Conservation (phyloP, 78 protist genomes). For the Emiliania huxleyi region DNA sequence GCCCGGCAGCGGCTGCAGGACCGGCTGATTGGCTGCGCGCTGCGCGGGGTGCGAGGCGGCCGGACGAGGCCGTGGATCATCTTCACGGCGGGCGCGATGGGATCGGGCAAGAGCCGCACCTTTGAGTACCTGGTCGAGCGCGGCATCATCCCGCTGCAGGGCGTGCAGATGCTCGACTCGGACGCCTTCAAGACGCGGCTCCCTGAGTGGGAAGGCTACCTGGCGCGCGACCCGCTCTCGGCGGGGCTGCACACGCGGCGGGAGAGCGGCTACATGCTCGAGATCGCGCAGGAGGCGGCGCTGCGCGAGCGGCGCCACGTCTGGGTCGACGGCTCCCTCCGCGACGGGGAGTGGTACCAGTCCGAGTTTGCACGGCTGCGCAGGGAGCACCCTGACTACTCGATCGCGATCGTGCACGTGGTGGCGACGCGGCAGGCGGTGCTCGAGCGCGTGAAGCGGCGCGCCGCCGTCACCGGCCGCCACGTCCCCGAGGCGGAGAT, state of each 20-base stretch:
- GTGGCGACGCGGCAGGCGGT: not conserved
- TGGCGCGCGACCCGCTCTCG: not conserved
- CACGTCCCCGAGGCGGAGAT: not conserved
- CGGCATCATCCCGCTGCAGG: slow-evolving; percentile 28
- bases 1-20: slow-evolving; percentile 9
- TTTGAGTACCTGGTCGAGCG: not conserved
- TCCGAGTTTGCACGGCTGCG: not conserved
- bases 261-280: not conserved
- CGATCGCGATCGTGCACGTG: not conserved
- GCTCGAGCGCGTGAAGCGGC: not conserved
- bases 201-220: slow-evolving; percentile 30
- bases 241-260: too few relatives aligned
- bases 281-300: slow-evolving; percentile 23
- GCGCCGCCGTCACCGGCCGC: slow-evolving; percentile 5
- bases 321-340: slow-evolving; percentile 33
- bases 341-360: not conserved
- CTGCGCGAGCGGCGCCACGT: not conserved
- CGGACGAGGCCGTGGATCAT: slow-evolving; percentile 29
- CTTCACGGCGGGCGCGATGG: slow-evolving; percentile 50
- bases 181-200: slow-evolving; percentile 3
- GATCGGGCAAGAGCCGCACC: slow-evolving; percentile 21
- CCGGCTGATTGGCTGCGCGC: not conserved
- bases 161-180: not conserved
- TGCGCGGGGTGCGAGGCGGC: not conserved
- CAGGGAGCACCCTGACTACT: not conserved